Percentiles rank a stretch among this genome's conserved stretches.
Conservation (phyloP, 1,284 basidiomycete species). For the Cystobasidium sp. region DNA sequence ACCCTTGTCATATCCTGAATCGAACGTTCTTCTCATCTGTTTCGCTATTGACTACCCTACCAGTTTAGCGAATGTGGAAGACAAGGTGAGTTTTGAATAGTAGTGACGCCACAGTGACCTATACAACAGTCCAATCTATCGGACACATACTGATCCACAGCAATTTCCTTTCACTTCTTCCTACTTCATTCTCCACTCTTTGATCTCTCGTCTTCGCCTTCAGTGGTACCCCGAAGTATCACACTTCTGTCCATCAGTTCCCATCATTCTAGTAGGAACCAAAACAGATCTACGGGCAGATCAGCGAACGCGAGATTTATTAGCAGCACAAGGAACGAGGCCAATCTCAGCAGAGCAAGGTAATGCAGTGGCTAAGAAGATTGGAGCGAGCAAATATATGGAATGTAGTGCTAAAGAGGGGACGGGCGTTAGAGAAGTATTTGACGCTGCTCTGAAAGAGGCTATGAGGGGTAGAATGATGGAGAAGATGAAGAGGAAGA, state of each 20-base stretch:
- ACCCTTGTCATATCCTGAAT: constrained; percentile 81
- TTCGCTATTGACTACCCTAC: constrained; percentile 91
- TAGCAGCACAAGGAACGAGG: constrained; percentile 77
- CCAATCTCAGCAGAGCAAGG: constrained; percentile 81
- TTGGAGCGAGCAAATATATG: constrained; percentile 83
- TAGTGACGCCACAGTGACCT: background rate
- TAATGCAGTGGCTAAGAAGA: constrained; percentile 83
- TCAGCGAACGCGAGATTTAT: constrained; percentile 75
- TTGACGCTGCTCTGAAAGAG: constrained; percentile 70
- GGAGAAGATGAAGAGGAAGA: constrained; percentile 36
- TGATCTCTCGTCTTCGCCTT: background rate
- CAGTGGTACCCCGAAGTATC: constrained; percentile 93
- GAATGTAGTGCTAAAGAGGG: constrained; percentile 90
- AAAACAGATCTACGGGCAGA: constrained; percentile 87
- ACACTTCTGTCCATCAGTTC: constrained; percentile 85
- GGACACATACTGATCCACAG: background rate
- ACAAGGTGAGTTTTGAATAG: constrained; percentile 69
- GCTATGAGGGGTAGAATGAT: constrained; percentile 43
- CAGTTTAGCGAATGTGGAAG: constrained; percentile 91
- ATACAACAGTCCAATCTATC: too few species aligned
- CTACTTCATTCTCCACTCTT: background rate
- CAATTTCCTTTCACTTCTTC: background rate
- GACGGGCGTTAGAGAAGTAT: constrained; percentile 87
- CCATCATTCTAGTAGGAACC: constrained; percentile 88
- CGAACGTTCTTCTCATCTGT: constrained; percentile 90